Base-by-base conservation (phyloP, 352 stramenopile species). In the Phytophthora megakarya region DNA sequence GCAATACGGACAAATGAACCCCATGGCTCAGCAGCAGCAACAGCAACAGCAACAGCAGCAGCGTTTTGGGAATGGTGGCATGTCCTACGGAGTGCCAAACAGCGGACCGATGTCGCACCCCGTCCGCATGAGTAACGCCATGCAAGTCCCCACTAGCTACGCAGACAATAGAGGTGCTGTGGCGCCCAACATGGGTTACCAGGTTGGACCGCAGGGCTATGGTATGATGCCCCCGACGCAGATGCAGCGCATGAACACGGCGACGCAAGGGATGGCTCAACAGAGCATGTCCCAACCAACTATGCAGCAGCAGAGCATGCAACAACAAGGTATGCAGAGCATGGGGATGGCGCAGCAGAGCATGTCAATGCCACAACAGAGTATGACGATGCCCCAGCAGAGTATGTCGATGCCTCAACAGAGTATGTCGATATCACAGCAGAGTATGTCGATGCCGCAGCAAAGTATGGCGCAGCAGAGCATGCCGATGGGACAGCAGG, bases 141-240 rank as follows among this genome's bases (percentile, higher is more conserved):
- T 76, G 57, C 48, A 37, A 40, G 55, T 75, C 15, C 47, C 57
- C 33, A 70, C 49, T 13, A 77, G 62, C 23, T 88, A 82, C 61
- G 54, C 32, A 22, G 74, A 80, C 26, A 72, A 62, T 19, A 59
- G 65, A 53, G 57, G 48, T 11, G 68, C 37, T 13, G 76, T 80
- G 49, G 65, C 58, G 2, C 49, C 75, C 18, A 68, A 69, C 9
- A 84, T 88, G 71, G 72, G 73, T 21, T 88, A 76, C 40, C 55
- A 77, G 40, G 61, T 78, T 37, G 61, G 55, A 0, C 67, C 75
- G 5, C 78, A 84, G 40, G 72, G 76, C 35, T 88, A 86, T 37
- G 75, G 75, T 22, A 86, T 88, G 76, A 76, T 84, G 67, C 50
- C 68, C 3, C 65, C 67, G 7, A 45, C 56, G 25, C 67, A 74